Base-by-base conservation (phyloP, 805 yeast genomes). In the Kazachstania kunashirensis region DNA sequence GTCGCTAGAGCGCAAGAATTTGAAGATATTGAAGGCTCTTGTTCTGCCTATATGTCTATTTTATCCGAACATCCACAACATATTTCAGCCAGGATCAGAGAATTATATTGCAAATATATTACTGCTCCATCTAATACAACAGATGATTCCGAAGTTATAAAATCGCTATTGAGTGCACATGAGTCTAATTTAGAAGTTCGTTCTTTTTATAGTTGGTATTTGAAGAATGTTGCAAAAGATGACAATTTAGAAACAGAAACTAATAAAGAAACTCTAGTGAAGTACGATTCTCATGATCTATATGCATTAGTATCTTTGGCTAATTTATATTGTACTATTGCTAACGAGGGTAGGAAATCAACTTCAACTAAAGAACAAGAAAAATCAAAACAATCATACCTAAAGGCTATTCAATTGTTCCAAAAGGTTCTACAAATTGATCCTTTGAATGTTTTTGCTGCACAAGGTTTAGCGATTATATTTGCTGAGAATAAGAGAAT, bases 401-500 rank as follows among this genome's bases (percentile, higher is more conserved):
- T 79, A 31, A 76, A 95, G 59, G 96, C 96, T n/a, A 81, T 88
- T 11, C 96, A 89, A 61, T 67, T 92, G 41, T 89, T 77, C 57
- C 83, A 85, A 51, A 92, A 92, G 61, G 96, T 85, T 2, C 64
- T 92, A 37, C 78, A 82, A 34, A 62, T 86, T 20, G 97, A 92
- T 62, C 75, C 88, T 2, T 68, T 71, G 47, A 84, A 89, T 55
- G 89, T 88, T 1, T 92, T 79, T 63, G 99, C 98, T 5, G 97
- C 98, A 1, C 98, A 92, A 60, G 99, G 99, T 38, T 70, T 92
- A 43, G 97, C 96, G 1, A 85, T 92, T 38, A 76, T 86, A 4
- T 82, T 85, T 57, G 94, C 94, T 9, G 96, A 89, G 51, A 79
- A 78, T 50, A 78, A 79, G 46, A 78, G 83, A 47, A 63, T 75